Evolutionary conservation across 2,329 filamentous ascomycete genomes (phyloP).

Genomic region (Clarireedia paspali): DNA sequence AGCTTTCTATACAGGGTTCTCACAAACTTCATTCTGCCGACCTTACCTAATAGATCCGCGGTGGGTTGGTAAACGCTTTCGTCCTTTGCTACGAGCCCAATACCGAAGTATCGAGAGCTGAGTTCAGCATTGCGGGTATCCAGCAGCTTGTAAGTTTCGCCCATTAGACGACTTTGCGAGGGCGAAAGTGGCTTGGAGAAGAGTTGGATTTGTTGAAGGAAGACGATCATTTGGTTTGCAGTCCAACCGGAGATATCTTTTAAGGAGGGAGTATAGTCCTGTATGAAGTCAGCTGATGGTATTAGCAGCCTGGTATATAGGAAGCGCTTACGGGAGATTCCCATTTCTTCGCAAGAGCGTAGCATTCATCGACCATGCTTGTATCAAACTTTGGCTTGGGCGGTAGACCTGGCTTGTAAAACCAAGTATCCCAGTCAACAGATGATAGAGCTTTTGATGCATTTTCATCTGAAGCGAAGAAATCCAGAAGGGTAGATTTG

Average conservation of each 20-base stretch:
- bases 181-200: conserved; percentile 56
- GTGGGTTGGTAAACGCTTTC: conserved; percentile 61
- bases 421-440: conserved; percentile 85
- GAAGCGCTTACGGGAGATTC: conserved; percentile 43
- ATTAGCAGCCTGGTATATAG: background rate
- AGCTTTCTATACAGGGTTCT: conserved; percentile 74
- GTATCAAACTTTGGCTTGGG: conserved; percentile 90
- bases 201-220: conserved; percentile 71
- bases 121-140: conserved; percentile 83
- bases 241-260: conserved; percentile 68
- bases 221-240: conserved; percentile 85
- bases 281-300: background rate
- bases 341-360: conserved; percentile 77
- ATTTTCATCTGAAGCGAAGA: conserved; percentile 65
- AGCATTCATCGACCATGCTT: conserved; percentile 76
- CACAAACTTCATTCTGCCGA: conserved; percentile 97
- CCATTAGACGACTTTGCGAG: conserved; percentile 63
- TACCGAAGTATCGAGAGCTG: conserved; percentile 67
- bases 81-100: conserved; percentile 71
- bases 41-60: conserved; percentile 66
- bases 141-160: conserved; percentile 63
- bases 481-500: conserved; percentile 77
- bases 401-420: conserved; percentile 82
- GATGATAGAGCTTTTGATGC: conserved; percentile 54
- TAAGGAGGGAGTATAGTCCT: conserved; percentile 53